Base-by-base conservation (phyloP, 108 stramenopile species). In the Chaetoceros muelleri region DNA sequence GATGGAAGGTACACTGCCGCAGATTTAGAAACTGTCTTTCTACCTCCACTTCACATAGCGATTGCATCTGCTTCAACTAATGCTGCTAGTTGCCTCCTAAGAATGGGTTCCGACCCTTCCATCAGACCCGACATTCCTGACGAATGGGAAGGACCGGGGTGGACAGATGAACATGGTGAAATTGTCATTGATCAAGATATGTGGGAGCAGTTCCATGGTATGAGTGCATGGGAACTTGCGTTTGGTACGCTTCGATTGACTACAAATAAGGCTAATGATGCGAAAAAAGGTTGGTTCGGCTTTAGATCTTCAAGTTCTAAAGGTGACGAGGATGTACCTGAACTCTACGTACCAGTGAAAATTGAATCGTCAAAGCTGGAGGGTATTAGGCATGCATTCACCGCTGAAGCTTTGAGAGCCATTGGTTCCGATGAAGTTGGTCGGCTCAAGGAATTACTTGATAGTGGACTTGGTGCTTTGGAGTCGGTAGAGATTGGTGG, bases 201-300 rank as follows among this genome's bases (percentile, higher is more conserved):
- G 62, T 81, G 53, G 59, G 58, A 53, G 40, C 75, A 81, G 31
- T 81, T 80, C 57, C 67, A 82, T 53, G 71, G 57, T 17, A 62
- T 77, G 46, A 66, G 76, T 0, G 88, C 88, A 16, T 90, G 88
- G 88, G 88, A 90, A 63, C 61, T 90, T 52, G 81, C 80, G n/a
- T 84, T 88, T 70, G 82, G 82, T 19, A 72, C 66, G 5, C 34
- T 5, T 48, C 46, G 34, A 56, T 57, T 1, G 8, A 18, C 44
- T 53, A 30, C 34, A 30, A 44, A 52, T 16, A 30, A 54, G 30
- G 61, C 16, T 18, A 66, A 67, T 19, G 62, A 68, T 21, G 57
- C 62, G 18, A 19, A 46, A 44, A 20, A 1, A 25, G 44, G 60
- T 8, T 72, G 71, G 71, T 72, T 72, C 48, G 62, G 71, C 3